Conservation (phyloP, 345 rosid species). For the Acer negundo region DNA sequence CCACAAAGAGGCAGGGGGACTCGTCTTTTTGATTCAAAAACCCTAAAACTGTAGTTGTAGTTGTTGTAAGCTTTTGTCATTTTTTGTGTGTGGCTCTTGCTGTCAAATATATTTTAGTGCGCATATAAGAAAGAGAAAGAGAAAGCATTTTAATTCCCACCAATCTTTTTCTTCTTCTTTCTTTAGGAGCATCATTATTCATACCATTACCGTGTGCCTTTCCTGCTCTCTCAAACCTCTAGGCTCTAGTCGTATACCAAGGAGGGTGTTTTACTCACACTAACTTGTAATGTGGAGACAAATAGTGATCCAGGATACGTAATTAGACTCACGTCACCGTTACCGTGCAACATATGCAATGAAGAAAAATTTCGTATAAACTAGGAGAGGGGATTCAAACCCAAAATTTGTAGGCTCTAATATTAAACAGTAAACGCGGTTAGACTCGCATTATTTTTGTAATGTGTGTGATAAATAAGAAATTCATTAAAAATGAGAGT, state of each 20-base stretch:
- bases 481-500: too few species aligned
- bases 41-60: not conserved
- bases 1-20: slow-evolving; percentile 29
- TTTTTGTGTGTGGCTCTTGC: not conserved
- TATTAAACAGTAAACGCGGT: too few species aligned
- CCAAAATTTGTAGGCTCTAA: too few species aligned
- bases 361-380: too few species aligned
- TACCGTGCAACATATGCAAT: too few species aligned
- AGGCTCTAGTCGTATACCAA: not conserved
- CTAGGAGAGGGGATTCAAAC: too few species aligned
- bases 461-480: too few species aligned
- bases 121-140: slow-evolving; percentile 9
- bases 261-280: too few species aligned
- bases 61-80: slow-evolving; percentile 14
- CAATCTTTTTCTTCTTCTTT: slow-evolving; percentile 15
- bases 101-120: slow-evolving; percentile 29
- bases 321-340: too few species aligned
- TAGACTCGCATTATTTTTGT: too few species aligned
- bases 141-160: slow-evolving; percentile 16
- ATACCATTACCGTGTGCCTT: slow-evolving; percentile 2
- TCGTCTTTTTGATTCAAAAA: slow-evolving; percentile 8
- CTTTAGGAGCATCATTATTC: not conserved
- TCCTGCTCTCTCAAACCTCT: slow-evolving; percentile 4
- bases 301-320: too few species aligned
- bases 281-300: too few species aligned